These are phyloP conservation scores for Ormosia emarginata DNA, from an alignment of 306 rosid species.

Conservation along the genomic window DNA sequence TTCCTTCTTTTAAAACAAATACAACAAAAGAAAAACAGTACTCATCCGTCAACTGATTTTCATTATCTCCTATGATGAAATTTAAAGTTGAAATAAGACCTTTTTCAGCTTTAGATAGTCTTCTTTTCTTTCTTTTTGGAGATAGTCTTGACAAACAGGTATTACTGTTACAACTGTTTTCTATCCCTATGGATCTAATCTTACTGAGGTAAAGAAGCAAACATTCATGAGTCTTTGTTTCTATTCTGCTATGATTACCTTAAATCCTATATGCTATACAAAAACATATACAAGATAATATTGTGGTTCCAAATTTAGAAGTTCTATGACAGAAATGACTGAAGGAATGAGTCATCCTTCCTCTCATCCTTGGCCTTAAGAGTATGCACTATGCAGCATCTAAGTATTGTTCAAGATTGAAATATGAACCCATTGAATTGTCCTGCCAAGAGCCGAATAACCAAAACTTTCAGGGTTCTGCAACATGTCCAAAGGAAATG, in stretches of 20 bases:
- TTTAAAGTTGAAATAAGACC: not conserved
- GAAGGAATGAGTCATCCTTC: constrained; percentile 44
- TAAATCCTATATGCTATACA: constrained; percentile 34
- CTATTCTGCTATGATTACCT: constrained; percentile 15
- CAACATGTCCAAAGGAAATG: constrained; percentile 31
- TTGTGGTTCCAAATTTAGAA: constrained; percentile 9
- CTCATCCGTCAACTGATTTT: not conserved
- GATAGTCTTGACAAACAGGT: constrained; percentile 17
- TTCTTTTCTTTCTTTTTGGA: not conserved
- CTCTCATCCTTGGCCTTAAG: constrained; percentile 43
- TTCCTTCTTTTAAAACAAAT: constrained; percentile 6
- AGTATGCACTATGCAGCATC: constrained; percentile 24
- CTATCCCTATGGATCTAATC: constrained; percentile 6
- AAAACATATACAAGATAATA: not conserved
- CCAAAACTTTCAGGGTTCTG: constrained; percentile 27
- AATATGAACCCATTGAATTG: constrained; percentile 12
- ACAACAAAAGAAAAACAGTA: constrained; percentile 38
- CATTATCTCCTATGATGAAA: not conserved
- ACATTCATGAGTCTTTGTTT: constrained; percentile 12
- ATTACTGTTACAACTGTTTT: constrained; percentile 19
- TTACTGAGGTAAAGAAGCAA: constrained; percentile 6
- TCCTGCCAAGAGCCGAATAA: constrained; percentile 14
- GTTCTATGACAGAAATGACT: constrained; percentile 43
- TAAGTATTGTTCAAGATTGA: constrained; percentile 26
- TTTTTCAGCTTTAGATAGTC: not conserved